Evolutionary conservation across 2,329 filamentous ascomycete genomes (phyloP), one percentile per base, ranked within the genome.

Genomic region (Ceratocystis albifundus): DNA sequence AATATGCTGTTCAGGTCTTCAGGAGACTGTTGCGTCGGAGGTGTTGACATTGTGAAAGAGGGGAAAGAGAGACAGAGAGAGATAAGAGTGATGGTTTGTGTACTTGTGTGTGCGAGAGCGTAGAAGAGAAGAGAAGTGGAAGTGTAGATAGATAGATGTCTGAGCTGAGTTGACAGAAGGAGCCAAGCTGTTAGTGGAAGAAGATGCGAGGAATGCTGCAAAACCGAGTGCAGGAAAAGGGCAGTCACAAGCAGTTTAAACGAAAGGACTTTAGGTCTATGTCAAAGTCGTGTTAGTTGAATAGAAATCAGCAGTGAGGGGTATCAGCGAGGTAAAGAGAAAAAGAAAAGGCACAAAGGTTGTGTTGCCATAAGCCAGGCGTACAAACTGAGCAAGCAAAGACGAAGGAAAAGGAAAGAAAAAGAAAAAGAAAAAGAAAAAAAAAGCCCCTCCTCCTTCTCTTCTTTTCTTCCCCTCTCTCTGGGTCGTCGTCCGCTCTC

Each of bases 11-110:
- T 46, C 25, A 45, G 50, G 45, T 50, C 61, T 32, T 63, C 61
- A n/a, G 55, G 28, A 46, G 61, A 63, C 44, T 63, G 61, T 32
- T 46, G 61, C 46, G 61, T 48, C 61, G 46, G 44, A 32, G 61
- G 61, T 22, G 61, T 63, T 46, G 61, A 50, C 61, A 63, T 63
- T 20, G 15, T 50, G 44, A 20, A n/a, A 15, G 46, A 30, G 7
- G 32, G 4, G 44, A 36, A 61, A 7, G n/a, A n/a, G n/a, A n/a
- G n/a, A n/a, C n/a, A 32, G 57, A 62, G 30, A 62, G 59, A 22
- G 10, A 36, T 25, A 8, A 22, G 36, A 46, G 36, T 7, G 61
- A n/a, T n/a, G n/a, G n/a, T n/a, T n/a, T 22, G n/a, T 15, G 6
- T 25, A 20, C 46, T 8, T n/a, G 59, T 20, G 36, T n/a, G 61